Conservation (phyloP, 225 moss, liverwort and hornwort species). For the Sphagnum tenellum region DNA sequence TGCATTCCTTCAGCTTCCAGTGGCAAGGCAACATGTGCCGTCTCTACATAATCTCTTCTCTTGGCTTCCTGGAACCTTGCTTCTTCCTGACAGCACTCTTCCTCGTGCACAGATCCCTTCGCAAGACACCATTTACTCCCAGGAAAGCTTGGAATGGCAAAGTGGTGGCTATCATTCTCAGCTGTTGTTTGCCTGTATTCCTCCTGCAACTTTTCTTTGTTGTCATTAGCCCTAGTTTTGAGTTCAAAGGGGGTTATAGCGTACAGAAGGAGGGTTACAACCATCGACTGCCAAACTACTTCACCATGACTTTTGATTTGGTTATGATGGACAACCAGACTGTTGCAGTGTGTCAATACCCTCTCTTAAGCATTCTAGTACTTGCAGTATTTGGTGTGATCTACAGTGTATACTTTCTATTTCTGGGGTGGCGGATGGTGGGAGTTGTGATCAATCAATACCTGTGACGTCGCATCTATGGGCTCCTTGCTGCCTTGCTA, state of each 20-base stretch:
- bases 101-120: slow-evolving; percentile 76
- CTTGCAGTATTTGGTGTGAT: slow-evolving; percentile 70
- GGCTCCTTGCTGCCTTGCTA: slow-evolving; percentile 64
- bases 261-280: slow-evolving; percentile 60
- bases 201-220: slow-evolving; percentile 77
- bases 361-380: slow-evolving; percentile 78
- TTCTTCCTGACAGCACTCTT: slow-evolving; percentile 93
- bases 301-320: slow-evolving; percentile 73
- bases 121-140: slow-evolving; percentile 78
- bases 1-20: slow-evolving; percentile 59
- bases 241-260: slow-evolving; percentile 56
- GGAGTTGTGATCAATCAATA: slow-evolving; percentile 81
- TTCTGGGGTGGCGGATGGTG: slow-evolving; percentile 88
- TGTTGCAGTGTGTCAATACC: slow-evolving; percentile 79
- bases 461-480: slow-evolving; percentile 68
- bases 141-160: slow-evolving; percentile 90
- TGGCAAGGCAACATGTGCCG: slow-evolving; percentile 85
- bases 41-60: slow-evolving; percentile 71
- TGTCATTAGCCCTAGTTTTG: slow-evolving; percentile 66
- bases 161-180: slow-evolving; percentile 64
- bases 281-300: slow-evolving; percentile 65
- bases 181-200: slow-evolving; percentile 84
- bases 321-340: slow-evolving; percentile 35
- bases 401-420: slow-evolving; percentile 69
- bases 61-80: slow-evolving; percentile 87